These are phyloP conservation scores for Trichosporon inkin DNA, from an alignment of 1,284 basidiomycete species.

Conservation along the genomic window DNA sequence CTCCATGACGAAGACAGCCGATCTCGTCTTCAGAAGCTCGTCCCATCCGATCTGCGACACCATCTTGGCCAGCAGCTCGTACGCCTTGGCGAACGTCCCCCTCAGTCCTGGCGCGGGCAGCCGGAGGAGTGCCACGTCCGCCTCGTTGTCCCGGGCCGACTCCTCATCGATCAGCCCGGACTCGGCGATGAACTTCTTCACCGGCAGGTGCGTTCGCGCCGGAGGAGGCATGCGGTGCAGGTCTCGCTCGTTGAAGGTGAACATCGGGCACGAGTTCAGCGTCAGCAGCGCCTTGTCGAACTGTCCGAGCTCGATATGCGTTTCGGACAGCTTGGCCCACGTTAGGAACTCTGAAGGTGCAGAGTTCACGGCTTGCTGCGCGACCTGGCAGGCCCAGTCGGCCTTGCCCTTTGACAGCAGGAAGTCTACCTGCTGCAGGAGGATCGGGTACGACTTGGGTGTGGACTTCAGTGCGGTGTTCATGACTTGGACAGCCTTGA, in stretches of 20 bases:
- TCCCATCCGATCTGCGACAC: conserved; percentile 97
- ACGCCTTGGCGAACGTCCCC: conserved; percentile 94
- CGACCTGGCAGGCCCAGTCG: conserved; percentile 89
- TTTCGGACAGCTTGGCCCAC: conserved; percentile 95
- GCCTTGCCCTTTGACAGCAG: conserved; percentile 70
- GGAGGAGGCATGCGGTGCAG: conserved; percentile 82
- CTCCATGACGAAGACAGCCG: conserved; percentile 97
- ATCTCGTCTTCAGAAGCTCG: conserved; percentile 89
- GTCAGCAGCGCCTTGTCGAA: conserved; percentile 85
- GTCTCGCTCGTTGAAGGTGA: conserved; percentile 96
- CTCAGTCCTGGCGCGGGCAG: conserved; percentile 89
- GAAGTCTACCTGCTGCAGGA: conserved; percentile 94
- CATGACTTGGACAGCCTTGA: conserved; percentile 95
- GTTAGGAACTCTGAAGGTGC: conserved; percentile 97
- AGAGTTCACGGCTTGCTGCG: conserved; percentile 91
- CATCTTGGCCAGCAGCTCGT: conserved; percentile 79
- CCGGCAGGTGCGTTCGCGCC: conserved; percentile 77
- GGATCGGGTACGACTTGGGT: conserved; percentile 86
- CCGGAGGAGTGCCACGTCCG: conserved; percentile 86
- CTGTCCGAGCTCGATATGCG: conserved; percentile 85
- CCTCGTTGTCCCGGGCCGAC: conserved; percentile 74
- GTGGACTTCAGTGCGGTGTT: conserved; percentile 74
- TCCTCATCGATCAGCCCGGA: conserved; percentile 58
- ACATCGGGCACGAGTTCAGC: conserved; percentile 99
- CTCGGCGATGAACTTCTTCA: conserved; percentile 78